A percentile compares a stretch with the other conserved stretches of the same genome.
Evolutionary conservation across 176 grass and related monocot species (phyloP).

Genomic region (Paspalum vaginatum): DNA sequence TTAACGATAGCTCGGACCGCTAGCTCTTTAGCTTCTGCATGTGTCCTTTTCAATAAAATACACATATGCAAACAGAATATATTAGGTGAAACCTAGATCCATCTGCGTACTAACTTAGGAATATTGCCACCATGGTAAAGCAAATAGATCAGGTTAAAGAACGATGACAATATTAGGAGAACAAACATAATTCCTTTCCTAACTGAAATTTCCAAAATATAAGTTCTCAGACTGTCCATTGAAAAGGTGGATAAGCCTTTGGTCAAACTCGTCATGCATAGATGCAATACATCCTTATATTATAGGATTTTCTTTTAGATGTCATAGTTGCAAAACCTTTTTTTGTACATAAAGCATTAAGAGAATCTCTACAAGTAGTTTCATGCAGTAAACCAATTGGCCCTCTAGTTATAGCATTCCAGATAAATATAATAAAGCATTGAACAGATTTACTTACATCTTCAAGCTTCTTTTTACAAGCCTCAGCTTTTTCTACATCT

Average conservation of each 20-base stretch:
- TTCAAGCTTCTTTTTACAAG: slow-evolving; percentile 81
- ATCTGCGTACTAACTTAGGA: not conserved
- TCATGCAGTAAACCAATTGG: not conserved
- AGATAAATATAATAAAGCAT: slow-evolving; percentile 33
- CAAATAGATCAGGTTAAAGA: not conserved
- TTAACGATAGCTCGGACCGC: slow-evolving; percentile 77
- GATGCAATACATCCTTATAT: not conserved
- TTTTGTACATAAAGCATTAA: slow-evolving; percentile 8
- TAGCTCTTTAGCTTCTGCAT: slow-evolving; percentile 88
- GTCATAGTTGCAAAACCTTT: not conserved
- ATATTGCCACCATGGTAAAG: slow-evolving; percentile 28
- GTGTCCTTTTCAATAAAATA: slow-evolving; percentile 84
- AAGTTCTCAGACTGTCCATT: slow-evolving; percentile 24
- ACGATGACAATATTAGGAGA: slow-evolving; percentile 9
- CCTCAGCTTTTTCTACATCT: slow-evolving; percentile 88
- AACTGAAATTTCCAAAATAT: not conserved
- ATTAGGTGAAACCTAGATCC: not conserved
- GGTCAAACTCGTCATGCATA: slow-evolving; percentile 17
- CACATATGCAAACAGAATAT: slow-evolving; percentile 61
- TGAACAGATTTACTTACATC: slow-evolving; percentile 79
- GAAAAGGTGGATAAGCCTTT: slow-evolving; percentile 11
- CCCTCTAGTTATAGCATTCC: slow-evolving; percentile 14
- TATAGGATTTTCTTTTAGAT: slow-evolving; percentile 10
- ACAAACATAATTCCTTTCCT: not conserved
- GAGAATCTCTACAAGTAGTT: not conserved